Evolutionary conservation across 1,284 basidiomycete genomes (phyloP).

Genomic region (Neonothopanus nambi): DNA sequence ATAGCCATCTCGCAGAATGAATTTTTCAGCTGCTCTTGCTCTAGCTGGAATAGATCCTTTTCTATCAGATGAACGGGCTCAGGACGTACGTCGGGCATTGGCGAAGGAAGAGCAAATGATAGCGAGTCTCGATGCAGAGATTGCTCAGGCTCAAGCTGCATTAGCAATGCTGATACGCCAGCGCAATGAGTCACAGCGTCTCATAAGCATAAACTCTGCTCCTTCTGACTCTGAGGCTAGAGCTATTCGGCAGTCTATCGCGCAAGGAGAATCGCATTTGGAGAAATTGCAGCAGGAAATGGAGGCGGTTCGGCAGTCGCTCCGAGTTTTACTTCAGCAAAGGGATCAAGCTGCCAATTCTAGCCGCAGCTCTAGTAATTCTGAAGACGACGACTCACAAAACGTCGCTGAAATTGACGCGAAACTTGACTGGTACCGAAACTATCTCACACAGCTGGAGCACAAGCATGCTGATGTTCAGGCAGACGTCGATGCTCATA

Average conservation of each 20-base stretch:
- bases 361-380: too few relatives aligned
- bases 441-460: background rate
- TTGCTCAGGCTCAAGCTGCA: slow-evolving; percentile 11
- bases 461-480: slow-evolving; percentile 1
- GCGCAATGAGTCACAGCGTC: slow-evolving; percentile 2
- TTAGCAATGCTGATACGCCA: slow-evolving; percentile 8
- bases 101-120: slow-evolving; percentile 14
- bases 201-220: background rate
- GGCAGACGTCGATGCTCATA: slow-evolving; percentile 3
- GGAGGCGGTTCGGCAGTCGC: too few relatives aligned
- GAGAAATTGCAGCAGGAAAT: slow-evolving; percentile 12
- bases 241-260: slow-evolving; percentile 6
- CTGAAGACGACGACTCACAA: too few relatives aligned
- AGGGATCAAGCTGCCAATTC: too few relatives aligned
- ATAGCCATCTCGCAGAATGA: too few relatives aligned
- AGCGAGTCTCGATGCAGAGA: slow-evolving; percentile 16
- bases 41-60: slow-evolving; percentile 11
- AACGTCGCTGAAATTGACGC: background rate
- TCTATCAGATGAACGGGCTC: slow-evolving; percentile 10
- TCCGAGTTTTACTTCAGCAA: too few relatives aligned
- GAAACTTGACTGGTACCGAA: background rate
- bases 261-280: slow-evolving; percentile 5
- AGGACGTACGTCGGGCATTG: slow-evolving; percentile 7
- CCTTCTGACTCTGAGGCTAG: slow-evolving; percentile 10
- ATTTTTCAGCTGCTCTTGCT: slow-evolving; percentile 4